Evolutionary conservation across 805 yeast genomes (phyloP), one percentile per base, ranked within the genome.

Genomic region (Yarrowia deformans): DNA sequence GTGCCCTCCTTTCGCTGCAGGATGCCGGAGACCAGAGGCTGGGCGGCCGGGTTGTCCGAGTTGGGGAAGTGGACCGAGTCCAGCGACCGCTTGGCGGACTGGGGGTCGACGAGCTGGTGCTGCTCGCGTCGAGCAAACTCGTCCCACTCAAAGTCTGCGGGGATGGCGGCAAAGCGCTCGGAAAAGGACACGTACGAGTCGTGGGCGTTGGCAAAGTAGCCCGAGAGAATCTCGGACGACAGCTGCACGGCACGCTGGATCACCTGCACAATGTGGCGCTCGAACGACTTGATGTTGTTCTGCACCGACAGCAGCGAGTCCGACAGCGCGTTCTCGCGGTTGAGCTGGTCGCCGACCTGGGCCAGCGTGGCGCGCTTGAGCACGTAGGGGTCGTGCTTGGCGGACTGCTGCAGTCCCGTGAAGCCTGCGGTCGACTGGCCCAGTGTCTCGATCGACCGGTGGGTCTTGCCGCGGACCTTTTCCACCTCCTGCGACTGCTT

Each of bases 21-120:
- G 35, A 79, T 71, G 46, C 88, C 88, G 72, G 83, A 85, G 16
- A 84, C 75, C 34, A 84, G 74, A 2, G 88, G 87, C 40, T 69
- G 71, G 8, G 84, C 78, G 3, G 84, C 72, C 39, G 76, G 77
- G 72, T 83, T 84, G 63, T 75, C 74, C 70, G 76, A 75, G 73
- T 84, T 81, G 39, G 79, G 74, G 73, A 81, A 85, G 7, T 78
- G 71, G 37, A 84, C 74, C 35, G 73, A 70, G 16, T 74, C 73
- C 45, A 82, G 70, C 19, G 77, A 75, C 49, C 87, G 79, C 73
- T 83, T 82, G 69, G 77, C 56, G 69, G 71, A 76, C 19, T 66
- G 52, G 14, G 78, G 71, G 34, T 78, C 77, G 12, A 83, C 77
- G 34, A 84, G 76, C 34, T 70, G 72, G 10, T 73, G 76, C 12